Evolutionary conservation across 2,329 filamentous ascomycete genomes (phyloP).

Genomic region (Lojkania enalia): DNA sequence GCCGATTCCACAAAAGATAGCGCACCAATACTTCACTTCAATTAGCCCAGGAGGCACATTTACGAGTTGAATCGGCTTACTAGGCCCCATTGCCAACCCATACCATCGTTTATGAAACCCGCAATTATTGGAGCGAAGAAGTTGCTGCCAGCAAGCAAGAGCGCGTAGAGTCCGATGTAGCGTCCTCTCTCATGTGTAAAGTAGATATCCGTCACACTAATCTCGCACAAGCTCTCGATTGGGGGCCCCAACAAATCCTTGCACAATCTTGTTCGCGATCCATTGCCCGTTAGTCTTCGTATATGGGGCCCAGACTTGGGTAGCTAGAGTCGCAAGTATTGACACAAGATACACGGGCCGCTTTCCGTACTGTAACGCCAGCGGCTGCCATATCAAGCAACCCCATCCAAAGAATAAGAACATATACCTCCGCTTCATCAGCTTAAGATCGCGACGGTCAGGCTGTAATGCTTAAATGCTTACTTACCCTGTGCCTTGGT

Average conservation of each 20-base stretch:
- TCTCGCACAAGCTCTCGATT: slow-evolving; percentile 54
- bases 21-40: slow-evolving; percentile 50
- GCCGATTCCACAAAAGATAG: slow-evolving; percentile 55
- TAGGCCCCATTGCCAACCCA: slow-evolving; percentile 43
- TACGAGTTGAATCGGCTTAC: slow-evolving; percentile 5
- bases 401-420: slow-evolving; percentile 58
- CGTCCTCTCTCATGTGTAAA: slow-evolving; percentile 41
- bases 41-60: neutral
- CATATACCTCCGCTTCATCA: slow-evolving; percentile 43
- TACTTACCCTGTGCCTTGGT: slow-evolving; percentile 51
- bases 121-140: slow-evolving; percentile 43
- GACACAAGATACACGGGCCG: slow-evolving; percentile 53
- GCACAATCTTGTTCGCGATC: slow-evolving; percentile 52
- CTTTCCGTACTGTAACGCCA: slow-evolving; percentile 58
- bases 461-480: neutral
- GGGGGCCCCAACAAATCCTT: slow-evolving; percentile 54
- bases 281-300: slow-evolving; percentile 50
- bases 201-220: slow-evolving; percentile 50
- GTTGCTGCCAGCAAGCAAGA: slow-evolving; percentile 39
- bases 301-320: slow-evolving; percentile 44
- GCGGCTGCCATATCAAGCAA: slow-evolving; percentile 56
- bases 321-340: slow-evolving; percentile 44
- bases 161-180: slow-evolving; percentile 39
- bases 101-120: slow-evolving; percentile 42
- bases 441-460: neutral